Conservation (phyloP, 805 yeast genomes). For the Cyberlindnera maclurae region DNA sequence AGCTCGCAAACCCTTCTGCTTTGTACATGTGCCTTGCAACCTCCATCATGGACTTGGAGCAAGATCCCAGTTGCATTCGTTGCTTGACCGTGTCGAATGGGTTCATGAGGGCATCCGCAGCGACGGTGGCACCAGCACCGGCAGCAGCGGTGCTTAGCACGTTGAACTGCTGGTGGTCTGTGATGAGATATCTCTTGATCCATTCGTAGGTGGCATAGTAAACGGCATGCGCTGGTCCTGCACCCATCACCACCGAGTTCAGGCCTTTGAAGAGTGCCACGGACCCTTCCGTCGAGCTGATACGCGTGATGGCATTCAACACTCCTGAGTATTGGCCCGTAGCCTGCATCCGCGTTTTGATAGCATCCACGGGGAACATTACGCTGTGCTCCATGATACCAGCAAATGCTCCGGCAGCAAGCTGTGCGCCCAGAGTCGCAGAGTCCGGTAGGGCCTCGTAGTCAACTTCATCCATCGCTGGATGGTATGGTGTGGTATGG, state of each 20-base stretch:
- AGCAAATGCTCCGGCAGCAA: slow-evolving; percentile 95
- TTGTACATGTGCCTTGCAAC: slow-evolving; percentile 43
- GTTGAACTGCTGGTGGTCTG: slow-evolving; percentile 39
- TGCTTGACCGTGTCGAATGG: slow-evolving; percentile 95
- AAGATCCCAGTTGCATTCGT: slow-evolving; percentile 67
- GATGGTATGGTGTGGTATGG: neutral
- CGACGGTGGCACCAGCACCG: slow-evolving; percentile 88
- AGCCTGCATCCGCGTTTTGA: slow-evolving; percentile 88
- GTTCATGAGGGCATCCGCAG: slow-evolving; percentile 93
- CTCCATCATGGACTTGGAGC: slow-evolving; percentile 21
- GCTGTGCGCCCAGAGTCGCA: slow-evolving; percentile 75
- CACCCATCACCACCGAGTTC: slow-evolving; percentile 85
- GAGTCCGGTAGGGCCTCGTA: slow-evolving; percentile 88
- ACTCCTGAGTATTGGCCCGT: slow-evolving; percentile 33
- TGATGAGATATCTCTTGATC: slow-evolving; percentile 35
- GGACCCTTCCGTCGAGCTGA: slow-evolving; percentile 85
- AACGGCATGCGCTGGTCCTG: slow-evolving; percentile 99
- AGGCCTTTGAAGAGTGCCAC: slow-evolving; percentile 90
- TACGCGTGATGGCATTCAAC: slow-evolving; percentile 60
- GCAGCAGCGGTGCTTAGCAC: slow-evolving; percentile 80
- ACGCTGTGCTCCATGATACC: slow-evolving; percentile 98
- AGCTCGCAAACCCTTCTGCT: slow-evolving; percentile 69
- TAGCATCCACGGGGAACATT: slow-evolving; percentile 95
- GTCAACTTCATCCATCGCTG: slow-evolving; percentile 46
- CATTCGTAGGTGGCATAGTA: slow-evolving; percentile 92